Conservation (phyloP, 2,329 filamentous ascomycete species). For the Sphaerulina musiva region DNA sequence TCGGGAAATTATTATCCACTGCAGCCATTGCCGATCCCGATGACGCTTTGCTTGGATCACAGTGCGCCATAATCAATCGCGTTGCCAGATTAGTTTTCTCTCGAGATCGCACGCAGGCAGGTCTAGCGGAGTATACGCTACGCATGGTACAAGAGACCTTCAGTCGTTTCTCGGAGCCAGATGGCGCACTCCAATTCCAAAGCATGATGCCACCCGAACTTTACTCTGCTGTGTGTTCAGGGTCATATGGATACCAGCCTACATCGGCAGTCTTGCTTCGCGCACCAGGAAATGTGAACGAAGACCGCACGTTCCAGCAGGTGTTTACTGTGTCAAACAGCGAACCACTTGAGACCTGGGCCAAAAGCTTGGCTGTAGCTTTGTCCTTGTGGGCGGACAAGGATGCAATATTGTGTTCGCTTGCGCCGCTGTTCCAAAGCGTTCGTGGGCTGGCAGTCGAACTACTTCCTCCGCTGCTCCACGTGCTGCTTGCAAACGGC, state of each 20-base stretch:
- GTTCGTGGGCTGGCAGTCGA: conserved; percentile 65
- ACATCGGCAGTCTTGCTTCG: conserved; percentile 7
- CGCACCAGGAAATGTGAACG: background rate
- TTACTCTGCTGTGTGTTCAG: conserved; percentile 21
- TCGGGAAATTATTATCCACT: background rate
- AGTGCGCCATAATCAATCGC: conserved; percentile 33
- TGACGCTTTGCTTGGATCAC: conserved; percentile 24
- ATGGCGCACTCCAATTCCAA: conserved; percentile 26
- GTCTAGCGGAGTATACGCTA: conserved; percentile 40
- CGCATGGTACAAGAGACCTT: conserved; percentile 23
- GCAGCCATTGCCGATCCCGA: background rate
- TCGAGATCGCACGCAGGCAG: conserved; percentile 35
- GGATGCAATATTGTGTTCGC: conserved; percentile 62
- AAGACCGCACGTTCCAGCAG: conserved; percentile 14
- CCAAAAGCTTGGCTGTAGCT: conserved; percentile 21
- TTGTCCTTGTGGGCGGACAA: conserved; percentile 50
- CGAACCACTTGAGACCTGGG: conserved; percentile 23
- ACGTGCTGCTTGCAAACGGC: conserved; percentile 68
- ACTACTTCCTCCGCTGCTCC: conserved; percentile 68
- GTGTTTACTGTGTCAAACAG: conserved; percentile 15
- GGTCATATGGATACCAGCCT: conserved; percentile 27
- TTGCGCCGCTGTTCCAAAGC: conserved; percentile 59
- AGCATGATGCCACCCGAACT: conserved; percentile 26
- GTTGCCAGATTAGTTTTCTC: conserved; percentile 26
- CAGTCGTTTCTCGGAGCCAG: background rate